These are phyloP conservation scores for Pseudocercospora fijiensis DNA, from an alignment of 2,329 filamentous ascomycete genomes.

Conservation along the genomic window DNA sequence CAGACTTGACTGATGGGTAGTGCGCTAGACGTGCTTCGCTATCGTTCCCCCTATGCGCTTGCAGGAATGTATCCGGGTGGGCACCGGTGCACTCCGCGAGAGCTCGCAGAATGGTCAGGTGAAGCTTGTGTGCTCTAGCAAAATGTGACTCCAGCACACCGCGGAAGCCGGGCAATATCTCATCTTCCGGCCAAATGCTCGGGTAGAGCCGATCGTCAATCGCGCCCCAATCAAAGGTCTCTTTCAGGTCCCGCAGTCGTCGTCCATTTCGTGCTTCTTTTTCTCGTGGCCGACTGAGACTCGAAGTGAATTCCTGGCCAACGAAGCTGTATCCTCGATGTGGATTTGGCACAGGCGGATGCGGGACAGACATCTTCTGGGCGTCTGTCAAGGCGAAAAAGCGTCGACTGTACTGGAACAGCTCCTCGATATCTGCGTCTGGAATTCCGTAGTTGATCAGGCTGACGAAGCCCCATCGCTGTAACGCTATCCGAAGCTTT, in stretches of 20 bases:
- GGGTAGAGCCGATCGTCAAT: constrained; percentile 12
- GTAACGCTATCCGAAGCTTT: constrained; percentile 7
- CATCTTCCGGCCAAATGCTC: constrained; percentile 15
- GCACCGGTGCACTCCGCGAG: constrained; percentile 11
- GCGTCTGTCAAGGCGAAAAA: constrained; percentile 16
- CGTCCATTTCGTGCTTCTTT: constrained; percentile 10
- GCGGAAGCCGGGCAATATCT: constrained; percentile 11
- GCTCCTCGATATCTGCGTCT: constrained; percentile 3
- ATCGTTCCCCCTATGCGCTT: constrained; percentile 3
- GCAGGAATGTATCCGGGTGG: constrained; percentile 8
- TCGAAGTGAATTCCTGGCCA: constrained; percentile 17
- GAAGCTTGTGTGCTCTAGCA: constrained; percentile 6
- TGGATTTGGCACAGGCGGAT: constrained; percentile 17
- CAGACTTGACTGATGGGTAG: constrained; percentile 11
- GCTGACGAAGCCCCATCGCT: constrained; percentile 18
- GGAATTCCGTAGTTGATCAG: constrained; percentile 17
- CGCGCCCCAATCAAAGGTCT: constrained; percentile 19
- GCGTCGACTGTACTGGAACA: constrained; percentile 14
- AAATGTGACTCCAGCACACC: constrained; percentile 14
- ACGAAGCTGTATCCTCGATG: constrained; percentile 20
- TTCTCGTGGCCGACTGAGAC: constrained; percentile 16
- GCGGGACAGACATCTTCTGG: constrained; percentile 15
- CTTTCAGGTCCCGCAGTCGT: constrained; percentile 16
- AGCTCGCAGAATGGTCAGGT: constrained; percentile 12
- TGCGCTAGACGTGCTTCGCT: constrained; percentile 20